Base-by-base conservation (phyloP, 1,284 basidiomycete genomes). In the Cutaneotrichosporon cyanovorans region DNA sequence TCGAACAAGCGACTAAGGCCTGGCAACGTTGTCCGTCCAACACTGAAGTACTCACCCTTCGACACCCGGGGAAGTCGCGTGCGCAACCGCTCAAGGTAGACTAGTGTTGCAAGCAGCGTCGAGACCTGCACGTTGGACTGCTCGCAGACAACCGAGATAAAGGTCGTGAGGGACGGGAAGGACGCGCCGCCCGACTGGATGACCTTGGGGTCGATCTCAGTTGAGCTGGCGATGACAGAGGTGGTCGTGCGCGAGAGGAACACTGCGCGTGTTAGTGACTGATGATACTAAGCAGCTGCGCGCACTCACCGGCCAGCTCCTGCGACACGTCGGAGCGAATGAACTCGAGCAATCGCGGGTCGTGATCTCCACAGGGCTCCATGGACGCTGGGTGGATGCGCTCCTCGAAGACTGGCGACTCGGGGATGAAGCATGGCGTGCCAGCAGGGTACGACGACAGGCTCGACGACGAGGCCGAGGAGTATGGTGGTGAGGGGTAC, bases 41-140 rank as follows among this genome's bases (percentile, higher is more conserved):
- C 40, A 35, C 10, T 3, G 20, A 11, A n/a, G 15, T 42, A 56
- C 65, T 51, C 56, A 84, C 92, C 92, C 77, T 87, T 90, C 39
- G 88, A 81, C 71, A 89, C 80, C 46, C 81, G 78, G 10, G 91
- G 88, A 38, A 97, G 76, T 63, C 85, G 85, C 39, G 78, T 71
- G 44, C 84, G 80, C 45, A 98, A 77, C 37, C 93, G 81, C 59
- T 96, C 87, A 50, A 97, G 82, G 75, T 93, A 97, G 61, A 97
- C 79, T 64, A 97, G 78, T 19, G 92, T 96, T 40, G 87, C 83
- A 50, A 97, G 80, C 47, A 98, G 78, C 33, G 91, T 97, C 14
- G 89, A 79, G 3, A 88, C 87, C 71, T 92, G 88, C 35, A 97
- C 89, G 66, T 91, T 89, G 45, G 87, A 88, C 63, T 81, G 79